Conservation (phyloP, 2,329 filamentous ascomycete genomes). For the Epichloe baconii region DNA sequence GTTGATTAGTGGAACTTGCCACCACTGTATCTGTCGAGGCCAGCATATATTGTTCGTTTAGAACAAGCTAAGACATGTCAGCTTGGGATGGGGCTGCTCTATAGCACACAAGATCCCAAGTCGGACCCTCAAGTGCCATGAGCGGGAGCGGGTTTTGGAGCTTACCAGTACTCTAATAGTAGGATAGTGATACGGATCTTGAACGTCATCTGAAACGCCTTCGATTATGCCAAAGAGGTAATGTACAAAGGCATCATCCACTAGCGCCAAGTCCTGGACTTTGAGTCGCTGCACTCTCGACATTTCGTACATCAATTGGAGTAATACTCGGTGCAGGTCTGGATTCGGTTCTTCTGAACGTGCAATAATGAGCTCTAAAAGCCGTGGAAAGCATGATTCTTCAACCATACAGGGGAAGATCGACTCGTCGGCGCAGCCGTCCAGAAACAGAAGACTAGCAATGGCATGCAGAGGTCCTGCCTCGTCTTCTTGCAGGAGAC, state of each 20-base stretch:
- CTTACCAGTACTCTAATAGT: conserved; percentile 83
- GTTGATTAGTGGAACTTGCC: conserved; percentile 20
- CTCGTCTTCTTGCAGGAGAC: conserved; percentile 75
- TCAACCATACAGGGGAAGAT: conserved; percentile 80
- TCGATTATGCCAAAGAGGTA: conserved; percentile 84
- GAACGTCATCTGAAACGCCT: conserved; percentile 68
- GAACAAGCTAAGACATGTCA: conserved; percentile 52
- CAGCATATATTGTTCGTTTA: conserved; percentile 98
- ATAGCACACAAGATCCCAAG: not conserved
- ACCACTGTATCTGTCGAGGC: conserved; percentile 42
- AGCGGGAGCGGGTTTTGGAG: conserved; percentile 7
- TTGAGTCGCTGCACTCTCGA: conserved; percentile 76
- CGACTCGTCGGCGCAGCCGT: conserved; percentile 65
- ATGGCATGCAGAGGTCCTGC: conserved; percentile 67
- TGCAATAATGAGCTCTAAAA: conserved; percentile 68
- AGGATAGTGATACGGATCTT: conserved; percentile 91
- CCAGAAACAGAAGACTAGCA: conserved; percentile 71
- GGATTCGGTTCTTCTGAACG: conserved; percentile 52
- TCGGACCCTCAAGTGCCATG: not conserved
- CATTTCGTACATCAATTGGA: conserved; percentile 94
- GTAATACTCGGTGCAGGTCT: conserved; percentile 62
- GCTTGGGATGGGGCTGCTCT: conserved; percentile 1
- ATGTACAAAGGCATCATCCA: conserved; percentile 68
- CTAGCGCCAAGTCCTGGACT: conserved; percentile 61
- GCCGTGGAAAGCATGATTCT: conserved; percentile 69